Conservation (phyloP, 371 early-diverging fungal genomes). For the Parasitella parasitica region DNA sequence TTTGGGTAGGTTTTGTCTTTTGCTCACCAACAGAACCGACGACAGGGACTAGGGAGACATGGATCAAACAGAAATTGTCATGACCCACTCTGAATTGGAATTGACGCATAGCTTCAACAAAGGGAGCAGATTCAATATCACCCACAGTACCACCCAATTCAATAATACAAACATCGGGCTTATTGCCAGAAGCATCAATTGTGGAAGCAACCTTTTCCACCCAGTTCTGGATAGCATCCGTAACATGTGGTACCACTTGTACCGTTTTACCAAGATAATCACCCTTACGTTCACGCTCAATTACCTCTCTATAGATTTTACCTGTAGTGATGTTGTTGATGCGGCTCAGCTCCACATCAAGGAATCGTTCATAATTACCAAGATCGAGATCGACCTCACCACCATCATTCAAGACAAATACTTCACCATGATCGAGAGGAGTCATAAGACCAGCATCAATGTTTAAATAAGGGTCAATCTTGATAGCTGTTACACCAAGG, state of each 20-base stretch:
- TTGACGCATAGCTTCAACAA: slow-evolving; percentile 98
- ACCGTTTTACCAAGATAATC: slow-evolving; percentile 99
- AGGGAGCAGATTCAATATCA: slow-evolving; percentile 98
- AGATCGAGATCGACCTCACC: slow-evolving; percentile 99
- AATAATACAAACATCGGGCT: slow-evolving; percentile 97
- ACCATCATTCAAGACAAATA: slow-evolving; percentile 99
- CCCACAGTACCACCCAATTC: slow-evolving; percentile 99
- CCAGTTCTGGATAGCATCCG: slow-evolving; percentile 98
- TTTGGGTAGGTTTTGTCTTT: slow-evolving; percentile 99
- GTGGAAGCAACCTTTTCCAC: slow-evolving; percentile 90
- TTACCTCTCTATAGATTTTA: slow-evolving; percentile 95
- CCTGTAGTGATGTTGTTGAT: slow-evolving; percentile 99
- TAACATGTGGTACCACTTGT: slow-evolving; percentile 98
- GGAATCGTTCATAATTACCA: slow-evolving; percentile 99
- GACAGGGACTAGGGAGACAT: slow-evolving; percentile 97
- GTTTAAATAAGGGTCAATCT: slow-evolving; percentile 99
- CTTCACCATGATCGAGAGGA: slow-evolving; percentile 99
- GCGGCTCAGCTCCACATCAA: slow-evolving; percentile 90
- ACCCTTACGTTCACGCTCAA: slow-evolving; percentile 91
- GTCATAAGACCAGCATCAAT: slow-evolving; percentile 98
- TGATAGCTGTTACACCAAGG: slow-evolving; percentile 95
- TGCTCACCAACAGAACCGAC: slow-evolving; percentile 98
- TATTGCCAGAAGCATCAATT: slow-evolving; percentile 81
- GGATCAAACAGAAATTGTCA: slow-evolving; percentile 96
- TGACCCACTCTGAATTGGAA: slow-evolving; percentile 98